These are phyloP conservation scores for Caulochytrium protostelioides DNA, from an alignment of 371 early-diverging fungal species.

Conservation along the genomic window DNA sequence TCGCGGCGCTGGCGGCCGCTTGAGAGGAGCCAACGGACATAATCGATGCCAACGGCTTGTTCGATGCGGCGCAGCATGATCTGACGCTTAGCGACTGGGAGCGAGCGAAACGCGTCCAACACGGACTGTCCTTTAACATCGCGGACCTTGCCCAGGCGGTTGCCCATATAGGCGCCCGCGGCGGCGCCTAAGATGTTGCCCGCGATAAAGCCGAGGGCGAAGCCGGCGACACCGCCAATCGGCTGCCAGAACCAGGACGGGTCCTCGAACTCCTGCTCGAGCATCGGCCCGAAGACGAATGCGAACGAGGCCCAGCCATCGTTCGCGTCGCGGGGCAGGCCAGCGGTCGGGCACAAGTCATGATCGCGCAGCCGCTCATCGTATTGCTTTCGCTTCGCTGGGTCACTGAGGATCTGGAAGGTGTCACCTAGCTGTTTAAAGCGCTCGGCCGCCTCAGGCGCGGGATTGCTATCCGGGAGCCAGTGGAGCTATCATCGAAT, in stretches of 20 bases:
- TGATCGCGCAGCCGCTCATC: background rate
- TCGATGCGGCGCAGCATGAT: too few species aligned
- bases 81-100: too few species aligned
- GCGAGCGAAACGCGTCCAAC: too few species aligned
- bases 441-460: constrained; percentile 8
- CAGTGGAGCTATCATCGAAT: constrained; percentile 13
- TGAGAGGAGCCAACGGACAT: too few species aligned
- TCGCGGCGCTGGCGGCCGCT: too few species aligned
- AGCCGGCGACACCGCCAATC: constrained; percentile 15
- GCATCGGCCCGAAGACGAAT: background rate
- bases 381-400: background rate
- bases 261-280: constrained; percentile 7
- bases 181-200: constrained; percentile 22
- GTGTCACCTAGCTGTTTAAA: constrained; percentile 7
- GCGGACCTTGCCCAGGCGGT: constrained; percentile 17
- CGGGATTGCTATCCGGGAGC: constrained; percentile 19
- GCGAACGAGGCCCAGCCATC: constrained; percentile 4
- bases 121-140: too few species aligned
- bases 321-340: constrained; percentile 12
- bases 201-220: constrained; percentile 12
- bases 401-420: background rate
- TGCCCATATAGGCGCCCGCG: constrained; percentile 14
- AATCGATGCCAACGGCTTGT: too few species aligned
- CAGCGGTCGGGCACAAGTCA: constrained; percentile 9
- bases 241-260: constrained; percentile 17